Percentiles rank a stretch among this genome's conserved stretches.
Evolutionary conservation across 441 rosid genomes (phyloP).

Genomic region (Euphorbia neoarborescens): DNA sequence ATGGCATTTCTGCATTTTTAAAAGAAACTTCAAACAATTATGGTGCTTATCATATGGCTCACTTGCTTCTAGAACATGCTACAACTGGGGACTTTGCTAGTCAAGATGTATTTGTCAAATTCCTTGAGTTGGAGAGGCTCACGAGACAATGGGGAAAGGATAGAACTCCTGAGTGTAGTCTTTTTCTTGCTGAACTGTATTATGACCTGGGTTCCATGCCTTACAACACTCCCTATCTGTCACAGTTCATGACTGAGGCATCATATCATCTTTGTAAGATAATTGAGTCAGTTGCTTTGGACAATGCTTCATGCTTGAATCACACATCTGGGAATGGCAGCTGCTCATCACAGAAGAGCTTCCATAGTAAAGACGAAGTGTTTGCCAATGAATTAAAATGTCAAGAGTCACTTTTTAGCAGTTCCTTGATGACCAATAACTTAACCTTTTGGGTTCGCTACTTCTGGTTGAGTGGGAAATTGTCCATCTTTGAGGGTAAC

Average conservation of each 20-base stretch:
- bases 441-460: conserved; percentile 73
- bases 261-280: conserved; percentile 90
- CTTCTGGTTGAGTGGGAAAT: conserved; percentile 88
- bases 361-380: conserved; percentile 32
- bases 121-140: conserved; percentile 78
- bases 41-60: conserved; percentile 89
- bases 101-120: conserved; percentile 51
- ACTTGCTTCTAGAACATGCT: conserved; percentile 75
- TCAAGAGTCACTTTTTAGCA: conserved; percentile 24
- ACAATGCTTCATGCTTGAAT: conserved; percentile 38
- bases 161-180: conserved; percentile 80
- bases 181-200: conserved; percentile 89
- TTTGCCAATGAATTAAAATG: conserved; percentile 22
- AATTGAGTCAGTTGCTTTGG: conserved; percentile 78
- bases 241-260: conserved; percentile 58
- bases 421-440: conserved; percentile 33
- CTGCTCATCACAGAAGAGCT: conserved; percentile 29
- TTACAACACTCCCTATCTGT: conserved; percentile 39
- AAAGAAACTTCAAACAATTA: conserved; percentile 58
- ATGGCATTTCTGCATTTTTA: conserved; percentile 48
- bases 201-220: conserved; percentile 60
- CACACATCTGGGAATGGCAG: conserved; percentile 30
- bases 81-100: conserved; percentile 37
- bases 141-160: conserved; percentile 81
- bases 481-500: conserved; percentile 69